Base-by-base conservation (phyloP, 2,329 filamentous ascomycete species). In the Fusarium penzigii region DNA sequence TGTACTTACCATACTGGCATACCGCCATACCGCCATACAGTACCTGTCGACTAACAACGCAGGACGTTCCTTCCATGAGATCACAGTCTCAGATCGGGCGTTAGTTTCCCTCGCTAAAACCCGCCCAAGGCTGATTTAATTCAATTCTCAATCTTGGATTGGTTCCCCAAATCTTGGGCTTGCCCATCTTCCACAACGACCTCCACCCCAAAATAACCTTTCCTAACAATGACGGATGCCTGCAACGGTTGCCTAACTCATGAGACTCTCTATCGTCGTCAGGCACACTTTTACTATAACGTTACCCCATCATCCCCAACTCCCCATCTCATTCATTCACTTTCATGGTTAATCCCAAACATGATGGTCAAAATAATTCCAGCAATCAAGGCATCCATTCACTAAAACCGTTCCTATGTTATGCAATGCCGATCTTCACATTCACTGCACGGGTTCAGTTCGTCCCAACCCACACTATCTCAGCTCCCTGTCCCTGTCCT, bases 221-320 rank as follows among this genome's bases (percentile, higher is more conserved):
- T 25, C 20, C 20, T 5, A 25, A 25, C 20, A 25, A 25, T 25
- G 7, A 42, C n/a, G 14, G 46, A 32, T 48, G 40, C 36, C 45
- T 38, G 41, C 39, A 29, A 36, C 48, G 29, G 47, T 49, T 60
- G 47, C 57, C 49, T 51, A 53, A 48, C 12, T 48, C 39, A 42
- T 40, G 39, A 49, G 14, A 6, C 17, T 25, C 16, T 7, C 20
- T 7, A 25, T 25, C 20, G 20, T 25, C 20, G 20, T 7, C 20
- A 25, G 20, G 20, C 20, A 25, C 20, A 25, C 20, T 25, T 25
- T 25, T 25, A 7, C 7, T 7, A 25, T 25, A n/a, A n/a, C n/a
- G n/a, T n/a, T n/a, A 25, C 20, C 20, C 7, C 7, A 25, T 25
- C 20, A 25, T 25, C 20, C 20, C 7, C 20, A 25, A 25, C 32